Percentiles rank a stretch among this genome's conserved stretches.
Conservation (phyloP, 2,329 filamentous ascomycete genomes). For the Penicillium sp. region DNA sequence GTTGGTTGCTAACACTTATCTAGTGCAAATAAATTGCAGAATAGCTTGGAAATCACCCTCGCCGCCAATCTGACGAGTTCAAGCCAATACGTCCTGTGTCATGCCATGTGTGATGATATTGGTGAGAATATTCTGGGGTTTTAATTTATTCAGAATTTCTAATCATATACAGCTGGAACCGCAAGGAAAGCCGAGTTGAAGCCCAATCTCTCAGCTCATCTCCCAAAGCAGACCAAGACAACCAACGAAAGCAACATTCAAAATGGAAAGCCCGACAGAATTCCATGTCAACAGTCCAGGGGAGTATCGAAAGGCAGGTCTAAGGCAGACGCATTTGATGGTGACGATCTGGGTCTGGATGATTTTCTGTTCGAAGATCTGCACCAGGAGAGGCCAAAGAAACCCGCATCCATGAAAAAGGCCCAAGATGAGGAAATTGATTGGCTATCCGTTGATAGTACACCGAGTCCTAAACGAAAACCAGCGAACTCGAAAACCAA, state of each 20-base stretch:
- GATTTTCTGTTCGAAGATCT: slow-evolving; percentile 47
- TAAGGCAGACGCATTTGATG: slow-evolving; percentile 53
- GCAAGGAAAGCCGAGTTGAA: slow-evolving; percentile 54
- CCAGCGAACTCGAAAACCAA: neutral
- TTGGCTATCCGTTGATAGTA: slow-evolving; percentile 21
- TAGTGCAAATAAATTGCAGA: slow-evolving; percentile 66
- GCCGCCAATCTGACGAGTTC: slow-evolving; percentile 56
- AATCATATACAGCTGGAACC: slow-evolving; percentile 53
- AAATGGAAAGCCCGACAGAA: neutral
- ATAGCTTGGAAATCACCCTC: slow-evolving; percentile 62
- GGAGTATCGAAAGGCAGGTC: neutral
- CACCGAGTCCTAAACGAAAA: slow-evolving; percentile 4
- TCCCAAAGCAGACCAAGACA: slow-evolving; percentile 34
- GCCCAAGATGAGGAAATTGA: slow-evolving; percentile 17
- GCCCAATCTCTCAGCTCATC: slow-evolving; percentile 51
- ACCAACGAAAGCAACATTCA: neutral
- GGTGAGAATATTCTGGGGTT: slow-evolving; percentile 46
- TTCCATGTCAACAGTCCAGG: neutral
- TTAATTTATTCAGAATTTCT: slow-evolving; percentile 1
- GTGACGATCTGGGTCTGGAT: slow-evolving; percentile 54
- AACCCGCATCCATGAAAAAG: neutral
- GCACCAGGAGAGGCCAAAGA: neutral
- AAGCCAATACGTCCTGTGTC: slow-evolving; percentile 64
- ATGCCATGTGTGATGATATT: slow-evolving; percentile 83
- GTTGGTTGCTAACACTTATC: neutral